Evolutionary conservation across 2,329 filamentous ascomycete species (phyloP).

Genomic region (Aspergillus caelatus): DNA sequence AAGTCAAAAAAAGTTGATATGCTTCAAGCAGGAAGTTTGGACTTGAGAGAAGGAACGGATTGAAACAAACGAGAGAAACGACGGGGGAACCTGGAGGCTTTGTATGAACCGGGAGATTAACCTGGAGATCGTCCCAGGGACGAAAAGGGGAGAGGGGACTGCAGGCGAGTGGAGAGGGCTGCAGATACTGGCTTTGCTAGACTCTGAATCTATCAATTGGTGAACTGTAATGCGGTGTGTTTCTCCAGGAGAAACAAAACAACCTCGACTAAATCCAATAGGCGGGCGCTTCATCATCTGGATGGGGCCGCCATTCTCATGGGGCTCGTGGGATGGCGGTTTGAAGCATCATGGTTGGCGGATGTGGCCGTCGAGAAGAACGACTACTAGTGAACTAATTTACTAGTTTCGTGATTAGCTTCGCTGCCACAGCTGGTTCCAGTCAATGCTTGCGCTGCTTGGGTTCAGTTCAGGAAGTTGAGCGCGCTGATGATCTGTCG

Average conservation of each 20-base stretch:
- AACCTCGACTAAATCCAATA: background rate
- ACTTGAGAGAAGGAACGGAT: slow-evolving; percentile 32
- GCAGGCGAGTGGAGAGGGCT: slow-evolving; percentile 19
- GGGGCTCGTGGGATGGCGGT: slow-evolving; percentile 16
- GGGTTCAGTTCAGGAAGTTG: background rate
- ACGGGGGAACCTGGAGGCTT: slow-evolving; percentile 34
- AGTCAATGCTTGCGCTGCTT: slow-evolving; percentile 6
- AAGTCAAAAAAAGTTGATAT: slow-evolving; percentile 42
- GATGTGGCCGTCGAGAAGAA: slow-evolving; percentile 9
- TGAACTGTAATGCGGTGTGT: slow-evolving; percentile 9
- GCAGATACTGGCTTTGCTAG: slow-evolving; percentile 8
- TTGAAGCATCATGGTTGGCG: slow-evolving; percentile 19
- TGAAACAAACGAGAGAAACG: slow-evolving; percentile 27
- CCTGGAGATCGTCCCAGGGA: slow-evolving; percentile 32
- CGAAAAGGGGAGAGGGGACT: slow-evolving; percentile 22
- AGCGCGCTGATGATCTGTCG: slow-evolving; percentile 18
- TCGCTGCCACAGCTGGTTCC: background rate
- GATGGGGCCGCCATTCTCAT: slow-evolving; percentile 11
- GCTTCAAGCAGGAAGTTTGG: slow-evolving; percentile 37
- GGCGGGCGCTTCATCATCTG: slow-evolving; percentile 4
- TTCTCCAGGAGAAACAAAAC: slow-evolving; percentile 8
- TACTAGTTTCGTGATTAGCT: slow-evolving; percentile 17
- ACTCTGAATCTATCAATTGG: slow-evolving; percentile 3
- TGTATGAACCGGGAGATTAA: slow-evolving; percentile 46
- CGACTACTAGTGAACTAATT: slow-evolving; percentile 12